These are phyloP conservation scores for Ceratobasidium sp. DNA, from an alignment of 1,284 basidiomycete species.

Conservation along the genomic window DNA sequence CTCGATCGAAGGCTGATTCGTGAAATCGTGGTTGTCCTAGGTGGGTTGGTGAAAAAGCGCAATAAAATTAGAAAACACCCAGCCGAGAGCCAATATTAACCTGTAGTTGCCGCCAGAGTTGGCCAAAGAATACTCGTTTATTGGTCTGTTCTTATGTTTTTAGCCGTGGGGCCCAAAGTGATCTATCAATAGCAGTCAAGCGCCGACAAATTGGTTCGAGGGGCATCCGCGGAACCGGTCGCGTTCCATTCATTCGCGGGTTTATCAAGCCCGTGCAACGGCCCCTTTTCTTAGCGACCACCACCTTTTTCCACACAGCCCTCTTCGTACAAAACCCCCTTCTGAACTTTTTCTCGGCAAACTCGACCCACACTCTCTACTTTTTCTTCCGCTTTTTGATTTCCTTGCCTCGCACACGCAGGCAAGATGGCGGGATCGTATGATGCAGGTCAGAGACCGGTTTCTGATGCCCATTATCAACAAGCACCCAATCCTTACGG, in stretches of 20 bases:
- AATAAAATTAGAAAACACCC: not conserved
- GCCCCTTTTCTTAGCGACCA: constrained; percentile 6
- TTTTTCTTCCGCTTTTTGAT: constrained; percentile 18
- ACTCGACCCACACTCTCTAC: constrained; percentile 32
- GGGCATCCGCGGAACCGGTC: not conserved
- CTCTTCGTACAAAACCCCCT: not conserved
- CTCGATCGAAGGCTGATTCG: constrained; percentile 14
- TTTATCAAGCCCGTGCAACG: not conserved
- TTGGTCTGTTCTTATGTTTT: not conserved
- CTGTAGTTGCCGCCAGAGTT: not conserved
- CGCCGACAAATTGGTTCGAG: not conserved
- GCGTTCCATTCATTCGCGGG: constrained; percentile 1
- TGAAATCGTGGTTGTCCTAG: not conserved
- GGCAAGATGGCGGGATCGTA: constrained; percentile 29
- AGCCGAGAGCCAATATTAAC: constrained; percentile 36
- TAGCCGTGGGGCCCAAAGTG: no score
- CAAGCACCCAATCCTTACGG: constrained; percentile 50
- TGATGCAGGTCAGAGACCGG: constrained; percentile 50
- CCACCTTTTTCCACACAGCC: not conserved
- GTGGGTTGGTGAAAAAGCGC: not conserved
- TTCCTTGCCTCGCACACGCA: not conserved
- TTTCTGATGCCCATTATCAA: constrained; percentile 50
- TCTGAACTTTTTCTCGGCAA: constrained; percentile 15
- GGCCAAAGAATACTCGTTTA: not conserved
- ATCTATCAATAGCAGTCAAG: constrained; percentile 41